Evolutionary conservation across 2,329 filamentous ascomycete species (phyloP).

Genomic region (Juglanconis sp.): DNA sequence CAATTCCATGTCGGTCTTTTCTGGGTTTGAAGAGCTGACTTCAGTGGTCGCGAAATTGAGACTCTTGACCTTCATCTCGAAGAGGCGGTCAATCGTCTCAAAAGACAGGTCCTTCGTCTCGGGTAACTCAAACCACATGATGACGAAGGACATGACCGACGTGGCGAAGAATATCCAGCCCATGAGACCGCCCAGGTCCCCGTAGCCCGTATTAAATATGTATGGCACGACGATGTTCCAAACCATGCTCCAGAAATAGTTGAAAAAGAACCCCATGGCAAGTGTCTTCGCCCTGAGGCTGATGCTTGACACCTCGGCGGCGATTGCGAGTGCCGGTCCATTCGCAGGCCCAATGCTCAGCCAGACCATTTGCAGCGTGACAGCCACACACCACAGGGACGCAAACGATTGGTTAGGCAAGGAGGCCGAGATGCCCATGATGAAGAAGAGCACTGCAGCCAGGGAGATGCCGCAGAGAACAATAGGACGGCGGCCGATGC

Average conservation of each 20-base stretch:
- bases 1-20: too few relatives aligned
- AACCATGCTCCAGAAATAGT: slow-evolving; percentile 6
- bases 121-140: slow-evolving; percentile 8
- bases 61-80: not conserved
- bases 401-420: slow-evolving; percentile 3
- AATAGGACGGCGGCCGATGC: not conserved
- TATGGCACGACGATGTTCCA: slow-evolving; percentile 11
- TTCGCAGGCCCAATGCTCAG: slow-evolving; percentile 9
- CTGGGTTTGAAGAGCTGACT: too few relatives aligned
- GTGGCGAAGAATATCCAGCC: slow-evolving; percentile 8
- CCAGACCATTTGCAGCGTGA: slow-evolving; percentile 10
- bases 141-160: not conserved
- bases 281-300: slow-evolving; percentile 7
- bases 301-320: slow-evolving; percentile 4
- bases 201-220: slow-evolving; percentile 1
- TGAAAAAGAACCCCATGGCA: slow-evolving; percentile 12
- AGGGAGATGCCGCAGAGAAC: not conserved
- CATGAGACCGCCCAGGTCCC: not conserved
- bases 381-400: slow-evolving; percentile 4
- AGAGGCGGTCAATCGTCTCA: slow-evolving; percentile 2
- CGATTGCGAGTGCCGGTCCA: slow-evolving; percentile 1
- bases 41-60: not conserved
- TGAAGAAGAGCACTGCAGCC: slow-evolving; percentile 6
- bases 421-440: slow-evolving; percentile 4
- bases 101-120: slow-evolving; percentile 6